Conservation (phyloP, 495 filamentous ascomycete genomes). For the Friedmanniomyces simplex region DNA sequence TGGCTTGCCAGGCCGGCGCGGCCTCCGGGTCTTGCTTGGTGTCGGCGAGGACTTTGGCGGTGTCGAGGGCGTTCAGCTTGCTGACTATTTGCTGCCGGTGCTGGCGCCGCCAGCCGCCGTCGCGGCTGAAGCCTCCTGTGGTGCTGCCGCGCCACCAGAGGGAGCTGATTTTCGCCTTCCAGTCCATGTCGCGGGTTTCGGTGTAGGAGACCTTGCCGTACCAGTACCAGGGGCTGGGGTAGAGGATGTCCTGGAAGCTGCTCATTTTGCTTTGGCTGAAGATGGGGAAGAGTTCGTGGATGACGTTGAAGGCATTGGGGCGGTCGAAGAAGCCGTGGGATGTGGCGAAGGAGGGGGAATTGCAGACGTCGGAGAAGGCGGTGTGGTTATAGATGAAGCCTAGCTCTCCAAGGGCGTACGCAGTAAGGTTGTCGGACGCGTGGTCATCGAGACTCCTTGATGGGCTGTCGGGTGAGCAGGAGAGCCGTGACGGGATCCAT, state of each 20-base stretch:
- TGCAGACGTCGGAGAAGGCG: constrained; percentile 81
- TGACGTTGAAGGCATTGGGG: constrained; percentile 85
- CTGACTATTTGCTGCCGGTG: constrained; percentile 71
- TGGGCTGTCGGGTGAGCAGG: constrained; percentile 64
- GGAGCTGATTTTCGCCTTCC: constrained; percentile 62
- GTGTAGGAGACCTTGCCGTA: constrained; percentile 74
- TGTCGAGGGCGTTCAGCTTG: constrained; percentile 56
- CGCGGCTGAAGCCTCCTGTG: constrained; percentile 81
- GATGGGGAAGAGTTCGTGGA: constrained; percentile 80
- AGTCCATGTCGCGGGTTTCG: constrained; percentile 52
- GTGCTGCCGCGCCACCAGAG: constrained; percentile 95
- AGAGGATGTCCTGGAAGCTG: constrained; percentile 81
- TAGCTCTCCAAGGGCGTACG: constrained; percentile 56
- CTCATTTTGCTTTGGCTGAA: constrained; percentile 95
- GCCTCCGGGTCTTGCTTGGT: not conserved
- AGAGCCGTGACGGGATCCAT: constrained; percentile 73
- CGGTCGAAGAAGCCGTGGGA: constrained; percentile 88
- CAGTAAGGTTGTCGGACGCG: constrained; percentile 44
- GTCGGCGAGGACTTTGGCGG: constrained; percentile 24
- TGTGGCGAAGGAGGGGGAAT: constrained; percentile 63
- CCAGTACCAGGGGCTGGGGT: constrained; percentile 98
- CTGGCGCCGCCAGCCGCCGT: constrained; percentile 87
- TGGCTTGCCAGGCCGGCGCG: constrained; percentile 46
- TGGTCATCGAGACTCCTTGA: constrained; percentile 43
- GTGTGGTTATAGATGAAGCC: constrained; percentile 76